phyloP scores from a whole-genome alignment of 371 early-diverging fungal genomes.

The Rhizopus arrhizus region DNA sequence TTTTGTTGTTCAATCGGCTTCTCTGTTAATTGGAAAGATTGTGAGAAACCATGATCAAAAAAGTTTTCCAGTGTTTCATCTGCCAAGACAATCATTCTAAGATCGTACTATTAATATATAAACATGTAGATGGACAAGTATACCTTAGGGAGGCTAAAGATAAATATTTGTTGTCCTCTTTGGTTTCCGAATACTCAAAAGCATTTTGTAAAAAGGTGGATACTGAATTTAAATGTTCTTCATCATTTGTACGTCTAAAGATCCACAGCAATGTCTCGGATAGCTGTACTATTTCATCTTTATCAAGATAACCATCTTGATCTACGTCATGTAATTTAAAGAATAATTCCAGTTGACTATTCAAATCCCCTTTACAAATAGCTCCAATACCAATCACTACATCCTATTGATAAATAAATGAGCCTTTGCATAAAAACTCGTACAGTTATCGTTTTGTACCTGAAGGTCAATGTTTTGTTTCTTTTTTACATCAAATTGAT shows the following conservation, averaged over 20 bases:
- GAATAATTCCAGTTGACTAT: conserved; percentile 79
- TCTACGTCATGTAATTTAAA: conserved; percentile 84
- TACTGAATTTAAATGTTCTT: conserved; percentile 66
- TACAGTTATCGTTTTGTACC: conserved; percentile 16
- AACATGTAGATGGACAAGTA: not conserved
- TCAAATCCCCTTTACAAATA: conserved; percentile 79
- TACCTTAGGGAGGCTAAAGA: conserved; percentile 50
- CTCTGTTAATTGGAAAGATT: conserved; percentile 66
- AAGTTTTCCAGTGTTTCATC: conserved; percentile 73
- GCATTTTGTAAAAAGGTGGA: conserved; percentile 73
- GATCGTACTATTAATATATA: not conserved
- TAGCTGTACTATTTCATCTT: conserved; percentile 85
- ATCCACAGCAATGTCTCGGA: conserved; percentile 88
- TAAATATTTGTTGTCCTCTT: conserved; percentile 32
- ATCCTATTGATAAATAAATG: conserved; percentile 54
- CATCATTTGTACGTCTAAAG: conserved; percentile 65
- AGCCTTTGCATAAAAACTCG: not conserved
- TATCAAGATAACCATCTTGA: conserved; percentile 69
- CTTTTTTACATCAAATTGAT: conserved; percentile 56
- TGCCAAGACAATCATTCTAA: conserved; percentile 72
- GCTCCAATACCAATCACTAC: conserved; percentile 78
- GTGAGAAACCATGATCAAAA: conserved; percentile 67
- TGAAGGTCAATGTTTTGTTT: conserved; percentile 67
- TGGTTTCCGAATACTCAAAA: conserved; percentile 65
- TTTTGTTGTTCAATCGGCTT: conserved; percentile 61